Base-by-base conservation (phyloP, 2,329 filamentous ascomycete genomes). In the Pestalotiopsis sp. region DNA sequence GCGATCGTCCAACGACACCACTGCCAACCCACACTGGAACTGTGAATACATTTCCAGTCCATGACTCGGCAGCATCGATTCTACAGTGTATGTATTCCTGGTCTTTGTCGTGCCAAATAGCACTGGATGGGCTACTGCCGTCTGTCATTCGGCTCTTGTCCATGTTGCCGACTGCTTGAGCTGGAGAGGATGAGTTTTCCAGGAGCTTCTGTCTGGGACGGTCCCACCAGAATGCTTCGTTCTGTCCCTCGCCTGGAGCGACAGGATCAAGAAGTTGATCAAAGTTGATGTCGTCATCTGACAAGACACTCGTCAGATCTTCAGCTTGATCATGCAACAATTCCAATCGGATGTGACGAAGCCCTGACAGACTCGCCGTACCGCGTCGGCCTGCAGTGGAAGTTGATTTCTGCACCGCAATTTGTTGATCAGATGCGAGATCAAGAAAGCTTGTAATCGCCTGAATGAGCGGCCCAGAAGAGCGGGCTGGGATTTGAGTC, bases 291-390 rank as follows among this genome's bases (percentile, higher is more conserved):
- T 80, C 79, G 12, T 76, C 77, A 2, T 73, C 71, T 2, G 74
- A 72, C 4, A 77, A 77, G 17, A 78, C 75, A 20, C 78, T 75
- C 25, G 72, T 69, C 11, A 72, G 73, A 27, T 82, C 80, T 2
- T 82, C 80, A 12, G 77, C 76, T 2, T 79, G 78, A 62, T 85
- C 84, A 0, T 80, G 76, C 31, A 85, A 83, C 69, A 91, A 85
- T 73, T 91, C 88, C 5, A 91, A 78, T 2, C 83, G 78, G 17
- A 91, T 74, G 68, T 84, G 82, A 67, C 84, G 81, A n/a, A 91
- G 78, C 12, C 89, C 89, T 3, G 75, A 73, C 5, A 90, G 76
- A 3, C 85, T 73, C 2, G 80, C 73, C 2, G 86, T 83, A 0
- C 80, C 79, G 4, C 83, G 82, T 3, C 78, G 77, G 9, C 52